Evolutionary conservation across 2,329 filamentous ascomycete genomes (phyloP).

Genomic region (Apiospora marii): DNA sequence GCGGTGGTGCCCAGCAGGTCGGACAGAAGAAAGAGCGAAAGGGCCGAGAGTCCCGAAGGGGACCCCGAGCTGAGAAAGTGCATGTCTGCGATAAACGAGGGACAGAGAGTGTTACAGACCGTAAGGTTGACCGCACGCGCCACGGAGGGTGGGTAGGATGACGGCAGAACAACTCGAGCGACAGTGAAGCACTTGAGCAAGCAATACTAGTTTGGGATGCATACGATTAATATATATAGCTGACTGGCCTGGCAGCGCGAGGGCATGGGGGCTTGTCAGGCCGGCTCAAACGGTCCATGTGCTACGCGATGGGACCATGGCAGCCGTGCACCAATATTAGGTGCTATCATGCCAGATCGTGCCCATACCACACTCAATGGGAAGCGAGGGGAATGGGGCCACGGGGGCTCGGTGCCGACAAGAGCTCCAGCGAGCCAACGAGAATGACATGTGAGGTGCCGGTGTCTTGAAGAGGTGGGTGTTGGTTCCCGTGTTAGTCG

Average conservation of each 20-base stretch:
- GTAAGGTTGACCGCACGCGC: slow-evolving; percentile 9
- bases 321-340: slow-evolving; percentile 6
- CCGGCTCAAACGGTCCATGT: not conserved
- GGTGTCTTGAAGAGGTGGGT: not conserved
- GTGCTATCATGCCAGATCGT: not conserved
- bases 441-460: slow-evolving; percentile 11
- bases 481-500: not conserved
- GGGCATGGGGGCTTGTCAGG: not conserved
- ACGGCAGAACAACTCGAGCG: slow-evolving; percentile 4
- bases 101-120: slow-evolving; percentile 29
- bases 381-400: not conserved
- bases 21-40: slow-evolving; percentile 35
- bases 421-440: not conserved
- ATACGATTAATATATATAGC: not conserved
- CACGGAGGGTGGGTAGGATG: not conserved
- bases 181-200: not conserved
- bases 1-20: slow-evolving; percentile 29
- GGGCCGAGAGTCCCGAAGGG: slow-evolving; percentile 36
- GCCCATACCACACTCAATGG: not conserved
- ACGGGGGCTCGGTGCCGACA: not conserved
- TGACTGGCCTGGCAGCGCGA: not conserved
- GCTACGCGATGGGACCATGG: not conserved
- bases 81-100: slow-evolving; percentile 30
- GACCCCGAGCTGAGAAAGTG: slow-evolving; percentile 33
- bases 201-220: not conserved